Percentiles rank a stretch among this genome's conserved stretches.
Conservation (phyloP, 108 stramenopile species). For the Asterionellopsis glacialis region DNA sequence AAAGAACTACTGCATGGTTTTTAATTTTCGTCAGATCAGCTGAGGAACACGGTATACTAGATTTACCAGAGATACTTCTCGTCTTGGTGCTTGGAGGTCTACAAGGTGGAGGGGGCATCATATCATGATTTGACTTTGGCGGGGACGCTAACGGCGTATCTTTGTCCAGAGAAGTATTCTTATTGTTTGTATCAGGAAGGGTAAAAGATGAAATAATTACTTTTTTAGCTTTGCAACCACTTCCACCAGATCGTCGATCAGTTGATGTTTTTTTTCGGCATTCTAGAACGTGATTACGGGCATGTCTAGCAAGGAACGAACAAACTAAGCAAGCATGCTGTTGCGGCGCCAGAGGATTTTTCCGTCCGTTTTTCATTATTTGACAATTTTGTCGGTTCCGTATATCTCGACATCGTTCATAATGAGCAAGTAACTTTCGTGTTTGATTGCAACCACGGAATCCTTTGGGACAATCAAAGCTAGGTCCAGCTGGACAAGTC, state of each 20-base stretch:
- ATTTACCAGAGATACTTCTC: neutral
- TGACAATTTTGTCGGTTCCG: conserved; percentile 41
- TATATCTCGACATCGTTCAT: conserved; percentile 65
- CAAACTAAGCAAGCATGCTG: conserved; percentile 58
- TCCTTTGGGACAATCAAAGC: conserved; percentile 45
- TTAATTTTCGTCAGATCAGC: neutral
- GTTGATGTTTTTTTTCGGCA: neutral
- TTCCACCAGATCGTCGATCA: too few species aligned
- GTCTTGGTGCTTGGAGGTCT: neutral
- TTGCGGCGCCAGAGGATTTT: neutral
- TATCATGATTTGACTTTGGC: neutral
- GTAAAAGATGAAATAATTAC: neutral
- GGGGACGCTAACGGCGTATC: too few species aligned
- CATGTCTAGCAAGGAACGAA: conserved; percentile 51
- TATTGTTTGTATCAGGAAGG: neutral
- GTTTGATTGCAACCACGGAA: conserved; percentile 76
- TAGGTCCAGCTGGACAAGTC: conserved; percentile 36
- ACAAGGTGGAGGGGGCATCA: conserved; percentile 4
- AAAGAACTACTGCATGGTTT: neutral
- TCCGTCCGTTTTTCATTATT: conserved; percentile 1
- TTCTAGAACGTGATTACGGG: conserved; percentile 12
- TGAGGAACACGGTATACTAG: neutral
- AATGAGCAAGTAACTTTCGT: conserved; percentile 73
- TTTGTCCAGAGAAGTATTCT: neutral
- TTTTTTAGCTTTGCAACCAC: neutral